Conservation (phyloP, 495 filamentous ascomycete genomes). For the Eremomyces bilateralis region DNA sequence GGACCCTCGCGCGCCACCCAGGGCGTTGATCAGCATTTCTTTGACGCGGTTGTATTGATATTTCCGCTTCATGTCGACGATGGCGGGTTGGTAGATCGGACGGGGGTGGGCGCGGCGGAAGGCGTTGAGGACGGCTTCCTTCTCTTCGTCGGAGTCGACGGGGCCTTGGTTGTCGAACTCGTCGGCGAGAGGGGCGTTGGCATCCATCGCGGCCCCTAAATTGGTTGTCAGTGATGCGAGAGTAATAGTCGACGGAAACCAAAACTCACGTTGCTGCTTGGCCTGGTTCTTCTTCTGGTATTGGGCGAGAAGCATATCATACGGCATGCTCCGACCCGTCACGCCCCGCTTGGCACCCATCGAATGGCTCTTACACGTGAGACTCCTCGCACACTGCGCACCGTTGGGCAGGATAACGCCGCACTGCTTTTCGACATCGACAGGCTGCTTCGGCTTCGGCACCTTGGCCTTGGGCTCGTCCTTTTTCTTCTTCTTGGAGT, state of each 20-base stretch:
- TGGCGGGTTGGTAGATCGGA: constrained; percentile 44
- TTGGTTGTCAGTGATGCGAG: constrained; percentile 5
- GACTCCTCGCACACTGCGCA: constrained; percentile 67
- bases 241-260: constrained; percentile 1
- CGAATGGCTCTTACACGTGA: constrained; percentile 91
- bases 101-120: constrained; percentile 52
- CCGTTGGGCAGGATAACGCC: constrained; percentile 74
- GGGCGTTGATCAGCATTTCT: constrained; percentile 64
- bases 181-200: constrained; percentile 76
- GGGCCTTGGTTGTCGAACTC: constrained; percentile 49
- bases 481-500: constrained; percentile 78
- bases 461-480: constrained; percentile 71
- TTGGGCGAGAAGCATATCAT: constrained; percentile 78
- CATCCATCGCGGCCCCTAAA: constrained; percentile 73
- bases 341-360: constrained; percentile 93
- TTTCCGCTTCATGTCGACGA: constrained; percentile 43
- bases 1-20: constrained; percentile 19
- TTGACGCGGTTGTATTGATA: constrained; percentile 73
- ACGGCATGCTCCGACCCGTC: constrained; percentile 73
- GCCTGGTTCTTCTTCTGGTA: constrained; percentile 99
- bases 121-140: constrained; percentile 66
- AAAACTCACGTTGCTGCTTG: constrained; percentile 59
- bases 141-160: constrained; percentile 87
- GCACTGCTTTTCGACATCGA: constrained; percentile 94
- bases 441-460: constrained; percentile 79